Evolutionary conservation across 2,329 filamentous ascomycete species (phyloP).

Genomic region (Aspergillus tanneri): DNA sequence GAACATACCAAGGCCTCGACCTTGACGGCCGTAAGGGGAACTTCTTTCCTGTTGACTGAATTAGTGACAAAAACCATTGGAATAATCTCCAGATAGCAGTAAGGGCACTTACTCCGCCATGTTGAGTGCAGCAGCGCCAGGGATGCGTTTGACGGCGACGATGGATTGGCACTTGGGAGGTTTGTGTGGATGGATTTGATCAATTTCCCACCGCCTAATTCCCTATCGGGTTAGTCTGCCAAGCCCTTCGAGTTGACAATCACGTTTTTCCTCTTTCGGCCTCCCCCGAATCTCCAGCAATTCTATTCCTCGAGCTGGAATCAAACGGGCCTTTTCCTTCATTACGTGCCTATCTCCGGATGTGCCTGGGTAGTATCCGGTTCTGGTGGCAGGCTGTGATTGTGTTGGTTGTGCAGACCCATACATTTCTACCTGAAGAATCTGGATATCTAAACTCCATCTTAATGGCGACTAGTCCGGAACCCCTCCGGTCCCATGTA

Average conservation of each 20-base stretch:
- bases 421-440: neutral
- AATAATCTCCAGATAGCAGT: neutral
- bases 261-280: neutral
- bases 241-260: slow-evolving; percentile 24
- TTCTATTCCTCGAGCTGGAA: too few species aligned
- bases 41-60: slow-evolving; percentile 56
- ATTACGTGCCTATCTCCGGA: too few species aligned
- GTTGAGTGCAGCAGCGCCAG: slow-evolving; percentile 25
- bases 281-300: neutral
- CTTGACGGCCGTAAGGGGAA: slow-evolving; percentile 80
- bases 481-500: neutral
- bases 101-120: slow-evolving; percentile 33
- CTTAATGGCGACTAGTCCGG: neutral
- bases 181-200: slow-evolving; percentile 37
- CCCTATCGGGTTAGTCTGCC: slow-evolving; percentile 28
- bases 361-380: too few species aligned
- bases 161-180: slow-evolving; percentile 21
- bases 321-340: too few species aligned
- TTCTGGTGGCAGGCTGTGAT: too few species aligned
- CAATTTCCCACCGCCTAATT: slow-evolving; percentile 30
- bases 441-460: neutral
- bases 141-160: slow-evolving; percentile 20
- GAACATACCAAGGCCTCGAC: slow-evolving; percentile 83
- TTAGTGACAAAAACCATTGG: slow-evolving; percentile 16
- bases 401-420: too few species aligned